Evolutionary conservation across 129 eudicot species (phyloP), one percentile per base, ranked within the genome.

Genomic region (Solidago caesia): DNA sequence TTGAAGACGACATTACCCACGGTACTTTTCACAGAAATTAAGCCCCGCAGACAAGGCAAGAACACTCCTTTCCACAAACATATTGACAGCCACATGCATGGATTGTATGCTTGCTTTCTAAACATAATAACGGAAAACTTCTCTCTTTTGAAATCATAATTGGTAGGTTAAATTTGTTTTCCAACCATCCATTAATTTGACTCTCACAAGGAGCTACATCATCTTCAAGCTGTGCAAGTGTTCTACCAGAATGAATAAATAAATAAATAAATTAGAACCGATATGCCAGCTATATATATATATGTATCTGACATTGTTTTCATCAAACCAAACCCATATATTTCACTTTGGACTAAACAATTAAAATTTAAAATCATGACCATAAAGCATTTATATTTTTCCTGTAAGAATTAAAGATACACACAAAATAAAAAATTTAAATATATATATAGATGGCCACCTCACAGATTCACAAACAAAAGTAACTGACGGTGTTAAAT

Each of bases 11-110:
- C 14, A 29, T 13, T 78, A 95, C 99, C 99, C 99, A 25, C 99
- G 91, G 77, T 95, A 95, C 81, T 95, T 95, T 70, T 95, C 99
- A 80, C 99, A 95, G 79, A n/a, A n/a, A n/a, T n/a, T 91, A 84
- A 33, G 99, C 91, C 64, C 92, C 91, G 73, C 83, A 91, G 49
- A 89, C 85, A 81, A 82, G 83, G 75, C 99, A 95, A 56, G 93
- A 82, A 78, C 99, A 95, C 75, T 88, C 91, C 82, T 95, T 91
- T 46, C 99, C 99, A 75, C 99, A 95, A 5, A 90, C 87, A 56
- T 92, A 70, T 81, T 89, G 85, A 80, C 99, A 95, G 29, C 94
- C 92, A 78, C n/a, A n/a, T n/a, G n/a, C 99, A 95, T 26, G 97
- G 99, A 70, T 82, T 89, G 75, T 88, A 95, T 51, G n/a, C n/a